These are phyloP conservation scores for Ruellia speciosa DNA, from an alignment of 305 asterid genomes.

Conservation along the genomic window DNA sequence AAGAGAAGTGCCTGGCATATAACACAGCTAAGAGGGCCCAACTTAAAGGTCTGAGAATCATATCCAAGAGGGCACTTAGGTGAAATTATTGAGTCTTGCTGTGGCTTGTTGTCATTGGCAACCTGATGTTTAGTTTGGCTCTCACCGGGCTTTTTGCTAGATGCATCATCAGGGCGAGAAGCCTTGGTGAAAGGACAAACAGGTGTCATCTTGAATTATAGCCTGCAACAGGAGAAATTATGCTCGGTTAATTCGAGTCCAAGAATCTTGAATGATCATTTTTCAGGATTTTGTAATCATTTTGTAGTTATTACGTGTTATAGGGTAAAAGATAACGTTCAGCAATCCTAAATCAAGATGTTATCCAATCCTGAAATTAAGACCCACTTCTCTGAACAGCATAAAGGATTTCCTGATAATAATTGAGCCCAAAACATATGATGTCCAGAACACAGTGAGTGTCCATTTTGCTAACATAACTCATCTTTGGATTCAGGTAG, in stretches of 20 bases:
- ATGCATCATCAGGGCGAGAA: constrained; percentile 74
- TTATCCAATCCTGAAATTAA: too few species aligned
- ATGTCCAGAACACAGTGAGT: background rate
- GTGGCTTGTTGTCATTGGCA: constrained; percentile 41
- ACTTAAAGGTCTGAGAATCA: constrained; percentile 82
- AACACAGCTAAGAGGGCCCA: constrained; percentile 92
- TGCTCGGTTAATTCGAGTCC: too few species aligned
- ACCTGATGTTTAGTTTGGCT: constrained; percentile 44
- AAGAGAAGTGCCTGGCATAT: constrained; percentile 92
- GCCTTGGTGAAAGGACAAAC: constrained; percentile 84
- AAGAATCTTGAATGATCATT: too few species aligned
- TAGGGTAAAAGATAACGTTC: too few species aligned
- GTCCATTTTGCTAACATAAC: background rate
- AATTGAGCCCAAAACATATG: constrained; percentile 1
- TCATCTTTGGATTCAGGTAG: background rate
- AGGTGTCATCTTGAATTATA: constrained; percentile 59
- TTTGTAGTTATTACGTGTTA: too few species aligned
- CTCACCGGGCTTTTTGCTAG: constrained; percentile 49
- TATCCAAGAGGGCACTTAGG: constrained; percentile 90
- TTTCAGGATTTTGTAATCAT: too few species aligned
- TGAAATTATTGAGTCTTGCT: constrained; percentile 34
- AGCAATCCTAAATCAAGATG: too few species aligned
- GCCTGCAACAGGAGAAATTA: constrained; percentile 27
- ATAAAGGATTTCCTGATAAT: constrained; percentile 6
- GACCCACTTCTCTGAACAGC: constrained; percentile 9